Conservation (phyloP, 78 protist species). For the Dictyostelium brefeldianum region DNA sequence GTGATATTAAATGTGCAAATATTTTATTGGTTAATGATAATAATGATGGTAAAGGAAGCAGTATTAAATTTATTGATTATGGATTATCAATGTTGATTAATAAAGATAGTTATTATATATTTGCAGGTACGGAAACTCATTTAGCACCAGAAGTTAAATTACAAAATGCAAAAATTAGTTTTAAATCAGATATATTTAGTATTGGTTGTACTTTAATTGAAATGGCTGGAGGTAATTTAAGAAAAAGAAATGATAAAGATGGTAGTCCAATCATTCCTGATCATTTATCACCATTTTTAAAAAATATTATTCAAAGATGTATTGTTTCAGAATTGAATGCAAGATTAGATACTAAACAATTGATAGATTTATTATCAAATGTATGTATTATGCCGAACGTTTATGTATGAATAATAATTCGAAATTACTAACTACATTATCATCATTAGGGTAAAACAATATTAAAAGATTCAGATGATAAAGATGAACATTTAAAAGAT, state of each 20-base stretch:
- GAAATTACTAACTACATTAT: too few relatives aligned
- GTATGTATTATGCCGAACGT: too few relatives aligned
- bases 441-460: too few relatives aligned
- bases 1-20: slow-evolving; percentile 91
- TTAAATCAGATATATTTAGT: slow-evolving; percentile 83
- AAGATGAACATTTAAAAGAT: too few relatives aligned
- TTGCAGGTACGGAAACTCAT: slow-evolving; percentile 86
- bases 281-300: not conserved
- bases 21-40: slow-evolving; percentile 88
- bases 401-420: too few relatives aligned
- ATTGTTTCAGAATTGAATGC: too few relatives aligned
- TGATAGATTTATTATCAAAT: too few relatives aligned
- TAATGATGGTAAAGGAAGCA: slow-evolving; percentile 60
- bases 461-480: too few relatives aligned
- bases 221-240: slow-evolving; percentile 78
- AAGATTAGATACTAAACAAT: too few relatives aligned
- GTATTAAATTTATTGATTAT: slow-evolving; percentile 87
- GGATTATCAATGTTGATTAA: slow-evolving; percentile 48
- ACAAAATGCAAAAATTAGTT: slow-evolving; percentile 62
- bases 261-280: not conserved
- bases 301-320: slow-evolving; percentile 5
- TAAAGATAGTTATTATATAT: slow-evolving; percentile 12
- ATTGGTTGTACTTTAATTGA: slow-evolving; percentile 86
- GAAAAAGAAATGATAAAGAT: not conserved
- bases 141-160: slow-evolving; percentile 92